Percentiles rank a stretch among this genome's conserved stretches.
Conservation (phyloP, 2,329 filamentous ascomycete species). For the Beauveria bassiana region DNA sequence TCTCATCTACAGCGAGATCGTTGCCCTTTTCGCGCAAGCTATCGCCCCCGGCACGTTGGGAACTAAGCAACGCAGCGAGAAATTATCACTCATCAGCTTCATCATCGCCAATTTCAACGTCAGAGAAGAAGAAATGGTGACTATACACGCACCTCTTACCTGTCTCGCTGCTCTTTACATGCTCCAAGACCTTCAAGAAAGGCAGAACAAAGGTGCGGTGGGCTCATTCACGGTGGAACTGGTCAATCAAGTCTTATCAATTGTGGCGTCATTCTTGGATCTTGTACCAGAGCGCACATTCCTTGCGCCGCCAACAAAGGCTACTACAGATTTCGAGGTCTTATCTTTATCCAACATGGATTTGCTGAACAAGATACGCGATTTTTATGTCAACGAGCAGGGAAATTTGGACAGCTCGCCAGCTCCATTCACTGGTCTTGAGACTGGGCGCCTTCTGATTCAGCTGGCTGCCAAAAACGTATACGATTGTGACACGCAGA, state of each 20-base stretch:
- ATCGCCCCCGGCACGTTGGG: constrained; percentile 39
- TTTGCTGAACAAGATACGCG: constrained; percentile 51
- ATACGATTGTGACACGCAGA: constrained; percentile 37
- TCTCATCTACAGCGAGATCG: constrained; percentile 80
- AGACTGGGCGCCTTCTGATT: constrained; percentile 55
- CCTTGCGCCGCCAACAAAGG: constrained; percentile 21
- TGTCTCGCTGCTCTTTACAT: constrained; percentile 51
- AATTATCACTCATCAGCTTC: constrained; percentile 70
- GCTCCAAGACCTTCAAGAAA: constrained; percentile 46
- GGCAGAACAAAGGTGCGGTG: constrained; percentile 24
- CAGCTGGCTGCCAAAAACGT: constrained; percentile 49
- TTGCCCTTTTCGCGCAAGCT: constrained; percentile 58
- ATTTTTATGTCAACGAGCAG: constrained; percentile 64
- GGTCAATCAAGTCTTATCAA: constrained; percentile 30
- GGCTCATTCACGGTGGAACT: constrained; percentile 25
- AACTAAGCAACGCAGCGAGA: constrained; percentile 45
- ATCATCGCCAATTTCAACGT: constrained; percentile 85
- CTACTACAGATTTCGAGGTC: constrained; percentile 9
- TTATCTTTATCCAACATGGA: constrained; percentile 30
- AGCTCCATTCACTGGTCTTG: constrained; percentile 49
- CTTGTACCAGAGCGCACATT: constrained; percentile 60
- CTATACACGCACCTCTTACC: constrained; percentile 72
- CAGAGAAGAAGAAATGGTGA: constrained; percentile 90
- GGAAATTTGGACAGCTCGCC: constrained; percentile 57
- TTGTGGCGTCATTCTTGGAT: constrained; percentile 51